phyloP scores from a whole-genome alignment of 805 yeast species.

The Saturnispora serradocipensis region DNA sequence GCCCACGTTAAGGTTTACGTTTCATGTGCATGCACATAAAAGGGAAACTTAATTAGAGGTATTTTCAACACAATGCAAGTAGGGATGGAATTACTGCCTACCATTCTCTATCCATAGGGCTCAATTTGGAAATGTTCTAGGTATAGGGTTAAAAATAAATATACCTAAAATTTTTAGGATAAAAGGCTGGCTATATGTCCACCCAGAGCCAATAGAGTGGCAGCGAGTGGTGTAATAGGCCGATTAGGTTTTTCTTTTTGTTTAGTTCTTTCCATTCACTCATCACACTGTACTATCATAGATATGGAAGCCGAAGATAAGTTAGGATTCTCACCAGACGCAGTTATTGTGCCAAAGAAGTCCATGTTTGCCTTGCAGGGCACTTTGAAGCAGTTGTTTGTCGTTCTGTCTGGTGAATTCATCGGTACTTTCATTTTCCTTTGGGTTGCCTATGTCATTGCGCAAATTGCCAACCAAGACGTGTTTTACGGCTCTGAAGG shows the following conservation, averaged over 20 bases:
- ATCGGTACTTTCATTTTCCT: conserved; percentile 79
- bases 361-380: conserved; percentile 28
- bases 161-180: not conserved
- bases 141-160: not conserved
- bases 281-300: not conserved
- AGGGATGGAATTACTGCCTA: not conserved
- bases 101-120: not conserved
- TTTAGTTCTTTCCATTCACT: not conserved
- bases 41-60: not conserved
- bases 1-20: not conserved
- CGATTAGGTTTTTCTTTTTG: not conserved
- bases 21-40: not conserved
- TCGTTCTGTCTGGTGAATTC: conserved; percentile 74
- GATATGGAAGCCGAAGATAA: conserved; percentile 32
- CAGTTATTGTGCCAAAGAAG: conserved; percentile 19
- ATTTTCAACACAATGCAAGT: not conserved
- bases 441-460: conserved; percentile 75
- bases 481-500: conserved; percentile 24
- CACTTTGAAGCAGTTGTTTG: conserved; percentile 45
- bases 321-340: conserved; percentile 31
- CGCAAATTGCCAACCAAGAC: conserved; percentile 61
- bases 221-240: not conserved
- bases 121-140: not conserved
- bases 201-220: not conserved
- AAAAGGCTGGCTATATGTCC: not conserved